phyloP scores from a whole-genome alignment of 129 eudicot genomes.

The Cynara cardunculus region DNA sequence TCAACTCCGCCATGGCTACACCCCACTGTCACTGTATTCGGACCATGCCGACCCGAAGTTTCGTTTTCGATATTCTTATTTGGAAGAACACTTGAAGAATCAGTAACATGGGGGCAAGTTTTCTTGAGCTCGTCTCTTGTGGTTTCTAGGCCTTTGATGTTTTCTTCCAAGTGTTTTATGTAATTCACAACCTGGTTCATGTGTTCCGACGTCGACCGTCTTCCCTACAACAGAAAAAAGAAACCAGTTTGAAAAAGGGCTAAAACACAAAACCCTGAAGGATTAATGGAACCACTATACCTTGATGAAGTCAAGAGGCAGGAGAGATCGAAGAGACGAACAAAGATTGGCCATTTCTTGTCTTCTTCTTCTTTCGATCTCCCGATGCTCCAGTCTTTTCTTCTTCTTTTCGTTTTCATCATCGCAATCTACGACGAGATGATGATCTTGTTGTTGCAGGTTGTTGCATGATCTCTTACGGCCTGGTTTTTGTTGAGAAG shows the following conservation, averaged over 20 bases:
- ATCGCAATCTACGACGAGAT: too few relatives aligned
- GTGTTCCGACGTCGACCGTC: constrained; percentile 43
- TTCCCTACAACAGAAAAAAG: constrained; percentile 27
- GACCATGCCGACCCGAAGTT: not conserved
- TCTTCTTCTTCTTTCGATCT: constrained; percentile 46
- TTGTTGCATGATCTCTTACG: not conserved
- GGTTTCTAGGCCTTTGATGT: constrained; percentile 14
- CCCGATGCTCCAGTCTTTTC: constrained; percentile 31
- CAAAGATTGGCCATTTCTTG: constrained; percentile 52
- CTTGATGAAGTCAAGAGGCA: constrained; percentile 50
- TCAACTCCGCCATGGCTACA: constrained; percentile 20
- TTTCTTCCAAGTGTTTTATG: constrained; percentile 31
- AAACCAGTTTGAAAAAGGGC: not conserved
- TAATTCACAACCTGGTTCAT: constrained; percentile 37
- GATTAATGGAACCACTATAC: not conserved
- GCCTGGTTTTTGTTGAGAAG: not conserved
- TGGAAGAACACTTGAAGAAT: not conserved
- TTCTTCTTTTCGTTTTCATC: constrained; percentile 24
- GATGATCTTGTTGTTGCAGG: not conserved
- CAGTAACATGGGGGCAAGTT: not conserved
- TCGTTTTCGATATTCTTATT: not conserved
- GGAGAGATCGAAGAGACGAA: constrained; percentile 51
- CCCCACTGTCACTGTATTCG: not conserved
- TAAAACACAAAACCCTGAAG: not conserved
- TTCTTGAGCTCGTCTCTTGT: constrained; percentile 27